Evolutionary conservation across 164 flowering plant species (phyloP).

Genomic region (Houttuynia cordata): DNA sequence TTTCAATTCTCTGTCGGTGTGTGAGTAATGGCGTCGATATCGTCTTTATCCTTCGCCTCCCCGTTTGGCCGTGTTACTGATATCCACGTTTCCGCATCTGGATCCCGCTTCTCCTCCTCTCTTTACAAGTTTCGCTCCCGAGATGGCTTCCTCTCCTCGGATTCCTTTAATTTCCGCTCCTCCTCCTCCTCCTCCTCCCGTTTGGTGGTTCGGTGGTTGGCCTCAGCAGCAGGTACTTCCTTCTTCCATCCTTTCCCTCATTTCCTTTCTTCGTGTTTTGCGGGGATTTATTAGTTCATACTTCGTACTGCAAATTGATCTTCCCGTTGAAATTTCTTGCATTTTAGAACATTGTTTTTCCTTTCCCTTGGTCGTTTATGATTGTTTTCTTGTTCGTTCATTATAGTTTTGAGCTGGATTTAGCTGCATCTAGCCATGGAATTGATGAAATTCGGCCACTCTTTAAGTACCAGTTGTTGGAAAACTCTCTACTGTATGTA

Average conservation of each 20-base stretch:
- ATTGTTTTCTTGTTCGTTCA: too few species aligned
- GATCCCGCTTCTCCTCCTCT: conserved; percentile 2
- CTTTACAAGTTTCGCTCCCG: conserved; percentile 11
- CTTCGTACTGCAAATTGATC: neutral
- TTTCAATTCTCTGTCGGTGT: conserved; percentile 1
- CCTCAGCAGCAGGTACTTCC: conserved; percentile 17
- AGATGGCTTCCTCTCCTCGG: conserved; percentile 2
- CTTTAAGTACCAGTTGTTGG: too few species aligned
- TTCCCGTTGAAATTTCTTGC: neutral
- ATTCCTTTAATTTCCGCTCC: conserved; percentile 8
- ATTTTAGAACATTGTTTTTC: too few species aligned
- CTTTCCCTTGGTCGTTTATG: too few species aligned
- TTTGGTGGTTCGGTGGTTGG: conserved; percentile 21
- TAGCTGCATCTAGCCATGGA: too few species aligned
- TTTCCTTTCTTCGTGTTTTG: too few species aligned
- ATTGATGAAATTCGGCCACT: too few species aligned
- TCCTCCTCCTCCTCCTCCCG: conserved; percentile 15
- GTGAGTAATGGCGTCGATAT: conserved; percentile 25
- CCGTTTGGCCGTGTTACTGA: conserved; percentile 18
- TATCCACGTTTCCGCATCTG: conserved; percentile 3
- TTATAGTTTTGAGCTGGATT: too few species aligned
- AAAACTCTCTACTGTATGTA: too few species aligned
- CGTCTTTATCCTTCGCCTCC: conserved; percentile 18
- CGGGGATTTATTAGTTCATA: too few species aligned
- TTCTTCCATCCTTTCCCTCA: neutral